phyloP scores from a whole-genome alignment of 306 rosid genomes.

The Mucuna pruriens region DNA sequence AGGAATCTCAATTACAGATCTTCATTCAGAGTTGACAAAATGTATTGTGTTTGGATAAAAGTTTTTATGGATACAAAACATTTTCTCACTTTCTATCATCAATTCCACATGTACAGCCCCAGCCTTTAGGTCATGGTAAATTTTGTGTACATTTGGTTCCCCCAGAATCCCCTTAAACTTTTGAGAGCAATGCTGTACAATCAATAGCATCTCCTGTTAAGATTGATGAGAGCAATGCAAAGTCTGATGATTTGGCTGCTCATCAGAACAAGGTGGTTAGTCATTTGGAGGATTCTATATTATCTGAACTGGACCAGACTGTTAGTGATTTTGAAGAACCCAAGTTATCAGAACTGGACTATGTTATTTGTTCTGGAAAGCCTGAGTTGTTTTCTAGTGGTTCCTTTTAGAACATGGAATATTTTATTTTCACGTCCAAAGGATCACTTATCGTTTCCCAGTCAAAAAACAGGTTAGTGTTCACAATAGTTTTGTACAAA shows the following conservation, averaged over 20 bases:
- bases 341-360: slow-evolving; percentile 42
- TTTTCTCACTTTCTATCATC: slow-evolving; percentile 62
- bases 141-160: slow-evolving; percentile 17
- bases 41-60: slow-evolving; percentile 41
- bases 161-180: slow-evolving; percentile 36
- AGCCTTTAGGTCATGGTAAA: slow-evolving; percentile 34
- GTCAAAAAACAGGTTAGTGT: slow-evolving; percentile 77
- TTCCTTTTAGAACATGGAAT: slow-evolving; percentile 78
- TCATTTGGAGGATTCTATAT: slow-evolving; percentile 39
- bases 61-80: slow-evolving; percentile 58
- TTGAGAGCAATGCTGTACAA: slow-evolving; percentile 30
- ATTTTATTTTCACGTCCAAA: slow-evolving; percentile 58
- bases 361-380: slow-evolving; percentile 37
- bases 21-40: slow-evolving; percentile 55
- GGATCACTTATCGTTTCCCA: slow-evolving; percentile 58
- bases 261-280: slow-evolving; percentile 29
- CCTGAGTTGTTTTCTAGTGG: slow-evolving; percentile 54
- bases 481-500: slow-evolving; percentile 10
- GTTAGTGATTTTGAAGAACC: slow-evolving; percentile 24
- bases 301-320: slow-evolving; percentile 43
- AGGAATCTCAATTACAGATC: slow-evolving; percentile 54
- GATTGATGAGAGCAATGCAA: slow-evolving; percentile 32
- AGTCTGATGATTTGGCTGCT: slow-evolving; percentile 41
- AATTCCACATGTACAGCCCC: slow-evolving; percentile 53
- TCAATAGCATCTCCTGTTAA: slow-evolving; percentile 29